Evolutionary conservation across 208 protist genomes (phyloP), one percentile per base, ranked within the genome.

Genomic region (Willaertia magna): DNA sequence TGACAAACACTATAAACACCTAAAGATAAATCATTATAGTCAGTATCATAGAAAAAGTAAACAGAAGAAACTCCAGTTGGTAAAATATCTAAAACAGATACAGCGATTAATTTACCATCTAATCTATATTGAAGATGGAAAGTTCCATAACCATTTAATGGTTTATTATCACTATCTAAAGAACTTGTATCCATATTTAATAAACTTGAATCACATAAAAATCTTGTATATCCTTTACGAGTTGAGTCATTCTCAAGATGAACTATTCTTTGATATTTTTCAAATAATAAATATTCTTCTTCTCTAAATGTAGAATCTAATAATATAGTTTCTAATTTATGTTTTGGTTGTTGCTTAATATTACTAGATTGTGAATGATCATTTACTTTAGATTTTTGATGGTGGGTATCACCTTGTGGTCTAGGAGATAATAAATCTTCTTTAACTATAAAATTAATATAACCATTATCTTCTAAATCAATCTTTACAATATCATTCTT

Each of bases 1-100:
- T 74, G 43, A 0, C 93, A 85, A 12, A 86, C 89, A n/a, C 74
- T 85, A 42, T 74, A 90, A 11, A 89, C 75, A 48, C 89, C 89
- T 43, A 89, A 79, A 2, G 42, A 44, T 0, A 92, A 59, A 43
- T 52, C 48, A 6, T n/a, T 7, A 34, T 85, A 89, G 12, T 91
- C 88, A 18, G 92, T 90, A 85, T 94, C 92, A 85, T 94, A 94
- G 46, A 91, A 90, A 49, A 93, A 90, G 47, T 94, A 94, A 2
- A 93, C 91, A 39, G 90, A 93, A 0, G 88, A 90, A 6, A 94
- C 34, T 76, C 91, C 93, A 3, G 51, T 22, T 42, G 90, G 90
- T 16, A 93, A 92, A 42, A 84, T 76, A 75, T 94, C 92, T 30
- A 94, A 26, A 20, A 93, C 89, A 34, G 88, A 90, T 0, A 94